These are phyloP conservation scores for Xerocomus minutiporus DNA, from an alignment of 1,284 basidiomycete species.

Conservation along the genomic window DNA sequence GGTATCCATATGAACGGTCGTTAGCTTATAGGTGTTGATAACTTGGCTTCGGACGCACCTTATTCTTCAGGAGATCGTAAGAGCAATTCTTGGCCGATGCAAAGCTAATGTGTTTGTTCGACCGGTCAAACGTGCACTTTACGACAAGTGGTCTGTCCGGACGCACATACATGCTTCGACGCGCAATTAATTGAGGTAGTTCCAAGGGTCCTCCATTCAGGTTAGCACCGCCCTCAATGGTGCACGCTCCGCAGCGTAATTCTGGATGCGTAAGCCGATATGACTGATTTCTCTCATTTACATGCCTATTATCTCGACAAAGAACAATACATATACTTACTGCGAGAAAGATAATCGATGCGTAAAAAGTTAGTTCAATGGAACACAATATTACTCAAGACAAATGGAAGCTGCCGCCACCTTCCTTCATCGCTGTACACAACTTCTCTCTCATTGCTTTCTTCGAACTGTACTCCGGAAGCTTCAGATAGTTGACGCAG, in stretches of 20 bases:
- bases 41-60: slow-evolving; percentile 41
- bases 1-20: background rate
- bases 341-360: slow-evolving; percentile 16
- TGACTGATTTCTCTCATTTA: no score
- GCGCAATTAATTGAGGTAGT: slow-evolving; percentile 3
- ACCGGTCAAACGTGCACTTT: slow-evolving; percentile 73
- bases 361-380: slow-evolving; percentile 25
- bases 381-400: slow-evolving; percentile 48
- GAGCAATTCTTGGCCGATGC: slow-evolving; percentile 71
- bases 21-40: background rate
- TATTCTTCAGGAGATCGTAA: slow-evolving; percentile 63
- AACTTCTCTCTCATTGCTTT: slow-evolving; percentile 78
- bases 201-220: background rate
- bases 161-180: slow-evolving; percentile 34
- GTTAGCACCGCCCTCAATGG: slow-evolving; percentile 1
- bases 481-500: slow-evolving; percentile 94
- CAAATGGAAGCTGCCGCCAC: slow-evolving; percentile 92
- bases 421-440: slow-evolving; percentile 79
- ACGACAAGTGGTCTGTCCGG: slow-evolving; percentile 69
- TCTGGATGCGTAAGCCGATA: background rate
- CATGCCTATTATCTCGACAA: slow-evolving; percentile 9
- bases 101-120: slow-evolving; percentile 72
- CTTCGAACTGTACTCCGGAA: slow-evolving; percentile 89
- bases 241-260: slow-evolving; percentile 22
- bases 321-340: slow-evolving; percentile 8